Evolutionary conservation across 202 grass and related monocot genomes (phyloP).

Genomic region (Zoysia matrella): DNA sequence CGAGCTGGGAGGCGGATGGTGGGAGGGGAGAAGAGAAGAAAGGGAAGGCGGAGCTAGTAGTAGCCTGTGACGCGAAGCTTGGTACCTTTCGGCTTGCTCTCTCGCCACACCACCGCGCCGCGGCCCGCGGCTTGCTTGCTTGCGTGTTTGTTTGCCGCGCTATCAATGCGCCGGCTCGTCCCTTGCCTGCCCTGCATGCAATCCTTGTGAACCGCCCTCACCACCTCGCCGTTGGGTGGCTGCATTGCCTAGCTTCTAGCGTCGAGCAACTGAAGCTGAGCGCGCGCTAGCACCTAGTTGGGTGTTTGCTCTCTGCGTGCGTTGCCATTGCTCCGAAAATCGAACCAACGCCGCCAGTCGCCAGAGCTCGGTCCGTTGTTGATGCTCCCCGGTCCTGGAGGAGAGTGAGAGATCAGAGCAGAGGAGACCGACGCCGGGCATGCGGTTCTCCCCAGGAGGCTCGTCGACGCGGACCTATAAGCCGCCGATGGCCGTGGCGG

Average conservation of each 20-base stretch:
- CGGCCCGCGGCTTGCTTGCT: too few species aligned
- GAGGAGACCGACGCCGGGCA: slow-evolving; percentile 9
- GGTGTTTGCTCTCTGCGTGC: neutral
- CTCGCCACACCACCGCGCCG: too few species aligned
- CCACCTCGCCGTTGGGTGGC: slow-evolving; percentile 25
- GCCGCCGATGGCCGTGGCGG: slow-evolving; percentile 50
- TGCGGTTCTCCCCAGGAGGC: slow-evolving; percentile 55
- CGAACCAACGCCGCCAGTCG: too few species aligned
- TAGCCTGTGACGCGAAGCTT: slow-evolving; percentile 26
- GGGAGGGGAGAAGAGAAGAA: too few species aligned
- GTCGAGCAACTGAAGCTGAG: neutral
- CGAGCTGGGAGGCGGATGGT: too few species aligned
- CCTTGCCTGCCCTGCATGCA: slow-evolving; percentile 3
- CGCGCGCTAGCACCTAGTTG: too few species aligned
- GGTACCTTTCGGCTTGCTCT: slow-evolving; percentile 15
- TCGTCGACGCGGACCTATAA: slow-evolving; percentile 58
- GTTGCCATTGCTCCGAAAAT: neutral
- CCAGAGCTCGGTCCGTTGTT: neutral
- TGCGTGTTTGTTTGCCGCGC: slow-evolving; percentile 14
- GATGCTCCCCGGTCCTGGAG: slow-evolving; percentile 7
- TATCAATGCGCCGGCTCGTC: neutral
- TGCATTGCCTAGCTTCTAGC: neutral
- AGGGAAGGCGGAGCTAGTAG: too few species aligned
- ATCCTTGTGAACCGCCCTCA: neutral
- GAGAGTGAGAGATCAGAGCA: neutral